Percentiles rank a stretch among this genome's conserved stretches.
Evolutionary conservation across 768 basidiomycete species (phyloP).

Genomic region (Pisolithus albus): DNA sequence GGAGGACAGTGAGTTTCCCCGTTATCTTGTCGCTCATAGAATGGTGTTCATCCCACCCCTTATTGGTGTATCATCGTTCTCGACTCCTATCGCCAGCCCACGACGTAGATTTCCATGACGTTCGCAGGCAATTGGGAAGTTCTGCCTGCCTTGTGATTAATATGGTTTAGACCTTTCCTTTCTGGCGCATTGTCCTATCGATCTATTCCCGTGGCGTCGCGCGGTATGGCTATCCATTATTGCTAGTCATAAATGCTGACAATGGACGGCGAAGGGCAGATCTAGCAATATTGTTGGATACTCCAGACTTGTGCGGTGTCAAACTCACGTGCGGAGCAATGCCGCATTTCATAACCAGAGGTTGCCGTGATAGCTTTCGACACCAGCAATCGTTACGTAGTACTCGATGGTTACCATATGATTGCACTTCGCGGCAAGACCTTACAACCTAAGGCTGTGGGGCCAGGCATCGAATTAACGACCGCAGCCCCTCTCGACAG

Average conservation of each 20-base stretch:
- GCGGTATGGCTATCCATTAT: slow-evolving; percentile 4
- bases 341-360: not conserved
- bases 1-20: slow-evolving; percentile 78
- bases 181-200: slow-evolving; percentile 4
- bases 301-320: slow-evolving; percentile 4
- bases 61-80: not conserved
- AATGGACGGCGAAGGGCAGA: slow-evolving; percentile 7
- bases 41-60: not conserved
- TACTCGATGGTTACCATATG: not conserved
- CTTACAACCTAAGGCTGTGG: not conserved
- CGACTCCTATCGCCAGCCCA: slow-evolving; percentile 57
- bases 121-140: slow-evolving; percentile 80
- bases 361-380: no score
- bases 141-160: slow-evolving; percentile 55
- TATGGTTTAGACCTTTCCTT: slow-evolving; percentile 17
- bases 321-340: not conserved
- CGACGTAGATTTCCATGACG: slow-evolving; percentile 95
- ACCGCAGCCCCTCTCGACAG: not conserved
- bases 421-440: not conserved
- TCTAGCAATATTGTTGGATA: slow-evolving; percentile 8
- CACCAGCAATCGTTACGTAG: no score
- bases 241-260: slow-evolving; percentile 8
- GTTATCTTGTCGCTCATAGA: not conserved
- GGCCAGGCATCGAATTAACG: not conserved
- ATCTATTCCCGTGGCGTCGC: not conserved